Evolutionary conservation across 129 eudicot species (phyloP).

Genomic region (Arctium lappa): DNA sequence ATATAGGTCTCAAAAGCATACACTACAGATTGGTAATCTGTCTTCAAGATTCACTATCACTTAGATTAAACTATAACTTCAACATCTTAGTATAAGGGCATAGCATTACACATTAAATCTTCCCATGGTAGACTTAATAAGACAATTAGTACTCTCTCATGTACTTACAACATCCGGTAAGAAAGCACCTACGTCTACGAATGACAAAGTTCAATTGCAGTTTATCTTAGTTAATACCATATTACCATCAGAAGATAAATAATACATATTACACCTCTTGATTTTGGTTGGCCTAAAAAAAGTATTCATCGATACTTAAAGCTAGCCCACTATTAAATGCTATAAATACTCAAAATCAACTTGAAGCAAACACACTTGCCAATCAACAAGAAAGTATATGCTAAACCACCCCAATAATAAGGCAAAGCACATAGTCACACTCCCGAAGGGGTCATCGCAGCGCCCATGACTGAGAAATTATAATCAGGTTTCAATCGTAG

Average conservation of each 20-base stretch:
- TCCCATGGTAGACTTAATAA: neutral
- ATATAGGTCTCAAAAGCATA: neutral
- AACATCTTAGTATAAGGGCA: neutral
- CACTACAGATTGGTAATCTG: neutral
- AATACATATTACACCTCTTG: neutral
- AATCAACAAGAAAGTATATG: neutral
- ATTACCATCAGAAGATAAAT: neutral
- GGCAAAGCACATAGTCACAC: neutral
- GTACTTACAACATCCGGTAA: neutral
- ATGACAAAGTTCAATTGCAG: neutral
- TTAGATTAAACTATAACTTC: neutral
- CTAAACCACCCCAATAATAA: neutral
- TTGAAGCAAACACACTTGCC: neutral
- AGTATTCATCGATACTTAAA: neutral
- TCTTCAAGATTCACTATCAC: neutral
- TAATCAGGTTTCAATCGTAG: neutral
- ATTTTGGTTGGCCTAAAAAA: neutral
- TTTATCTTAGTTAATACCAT: neutral
- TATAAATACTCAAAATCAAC: neutral
- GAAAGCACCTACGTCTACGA: neutral
- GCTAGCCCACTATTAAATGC: neutral
- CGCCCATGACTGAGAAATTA: neutral
- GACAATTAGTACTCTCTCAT: neutral
- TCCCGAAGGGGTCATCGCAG: neutral
- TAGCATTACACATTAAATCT: neutral